Evolutionary conservation across 306 rosid species (phyloP).

Genomic region (Argentina anserina): DNA sequence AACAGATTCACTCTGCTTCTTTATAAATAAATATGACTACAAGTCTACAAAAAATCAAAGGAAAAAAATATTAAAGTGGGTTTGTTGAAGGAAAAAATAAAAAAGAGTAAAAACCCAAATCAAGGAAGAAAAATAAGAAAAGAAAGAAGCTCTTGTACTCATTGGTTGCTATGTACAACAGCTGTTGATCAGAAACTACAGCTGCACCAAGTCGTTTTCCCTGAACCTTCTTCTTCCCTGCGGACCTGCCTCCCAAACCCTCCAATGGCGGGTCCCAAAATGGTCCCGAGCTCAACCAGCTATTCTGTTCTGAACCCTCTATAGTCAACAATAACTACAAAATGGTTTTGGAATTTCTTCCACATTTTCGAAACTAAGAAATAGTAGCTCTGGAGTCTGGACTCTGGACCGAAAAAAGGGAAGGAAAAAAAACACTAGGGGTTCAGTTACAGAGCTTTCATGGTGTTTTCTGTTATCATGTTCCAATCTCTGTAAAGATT

Average conservation of each 20-base stretch:
- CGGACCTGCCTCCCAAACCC: conserved; percentile 31
- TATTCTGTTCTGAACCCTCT: conserved; percentile 1
- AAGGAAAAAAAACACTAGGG: background rate
- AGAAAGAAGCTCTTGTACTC: too few species aligned
- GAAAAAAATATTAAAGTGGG: too few species aligned
- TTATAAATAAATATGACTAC: too few species aligned
- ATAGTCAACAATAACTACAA: background rate
- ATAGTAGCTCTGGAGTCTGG: too few species aligned
- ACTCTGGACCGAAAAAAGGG: too few species aligned
- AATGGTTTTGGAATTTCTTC: background rate
- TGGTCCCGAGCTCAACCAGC: conserved; percentile 6
- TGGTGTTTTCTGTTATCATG: conserved; percentile 18
- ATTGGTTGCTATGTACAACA: background rate
- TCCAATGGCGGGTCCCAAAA: conserved; percentile 35
- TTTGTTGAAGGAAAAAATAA: too few species aligned
- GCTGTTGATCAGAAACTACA: background rate
- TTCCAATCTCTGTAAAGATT: conserved; percentile 23
- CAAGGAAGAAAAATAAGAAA: too few species aligned
- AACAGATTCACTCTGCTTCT: too few species aligned
- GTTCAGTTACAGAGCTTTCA: conserved; percentile 10
- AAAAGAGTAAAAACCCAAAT: too few species aligned
- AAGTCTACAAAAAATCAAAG: too few species aligned
- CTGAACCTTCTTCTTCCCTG: background rate
- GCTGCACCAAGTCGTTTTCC: background rate
- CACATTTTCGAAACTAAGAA: background rate